Evolutionary conservation across 2,329 filamentous ascomycete genomes (phyloP).

Genomic region (Ascosphaera pollenicola): DNA sequence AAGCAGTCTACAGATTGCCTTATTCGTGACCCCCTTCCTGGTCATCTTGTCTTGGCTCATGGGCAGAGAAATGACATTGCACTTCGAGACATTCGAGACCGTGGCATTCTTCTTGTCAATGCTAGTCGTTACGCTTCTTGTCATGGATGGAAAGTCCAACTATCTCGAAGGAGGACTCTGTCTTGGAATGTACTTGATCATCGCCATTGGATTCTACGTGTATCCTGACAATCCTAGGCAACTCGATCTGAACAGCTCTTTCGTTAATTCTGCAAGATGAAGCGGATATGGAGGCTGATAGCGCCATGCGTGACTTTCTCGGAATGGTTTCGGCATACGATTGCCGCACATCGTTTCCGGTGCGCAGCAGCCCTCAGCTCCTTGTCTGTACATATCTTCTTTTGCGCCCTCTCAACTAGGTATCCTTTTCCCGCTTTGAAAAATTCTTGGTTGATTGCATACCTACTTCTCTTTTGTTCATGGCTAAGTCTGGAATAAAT

Average conservation of each 20-base stretch:
- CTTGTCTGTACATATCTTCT: no score
- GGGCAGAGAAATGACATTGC: slow-evolving; percentile 49
- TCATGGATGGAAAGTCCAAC: slow-evolving; percentile 65
- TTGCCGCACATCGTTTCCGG: no score
- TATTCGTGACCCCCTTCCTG: slow-evolving; percentile 59
- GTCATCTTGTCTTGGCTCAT: slow-evolving; percentile 66
- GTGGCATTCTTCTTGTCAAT: slow-evolving; percentile 57
- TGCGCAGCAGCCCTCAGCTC: no score
- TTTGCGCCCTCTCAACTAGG: no score
- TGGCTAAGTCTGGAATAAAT: neutral
- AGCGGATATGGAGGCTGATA: no score
- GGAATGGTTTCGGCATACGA: no score
- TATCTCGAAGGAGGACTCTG: slow-evolving; percentile 66
- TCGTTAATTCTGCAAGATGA: neutral
- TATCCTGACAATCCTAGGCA: slow-evolving; percentile 20
- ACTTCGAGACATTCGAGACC: slow-evolving; percentile 63
- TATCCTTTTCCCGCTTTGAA: no score
- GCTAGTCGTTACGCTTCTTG: slow-evolving; percentile 48
- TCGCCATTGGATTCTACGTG: slow-evolving; percentile 26
- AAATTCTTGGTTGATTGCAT: no score
- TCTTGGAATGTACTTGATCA: slow-evolving; percentile 28
- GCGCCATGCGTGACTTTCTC: no score
- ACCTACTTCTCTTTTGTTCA: neutral
- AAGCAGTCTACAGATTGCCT: slow-evolving; percentile 61
- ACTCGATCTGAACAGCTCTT: slow-evolving; percentile 3